Evolutionary conservation across 2,329 filamentous ascomycete species (phyloP).

Genomic region (Akanthomyces lecanii): DNA sequence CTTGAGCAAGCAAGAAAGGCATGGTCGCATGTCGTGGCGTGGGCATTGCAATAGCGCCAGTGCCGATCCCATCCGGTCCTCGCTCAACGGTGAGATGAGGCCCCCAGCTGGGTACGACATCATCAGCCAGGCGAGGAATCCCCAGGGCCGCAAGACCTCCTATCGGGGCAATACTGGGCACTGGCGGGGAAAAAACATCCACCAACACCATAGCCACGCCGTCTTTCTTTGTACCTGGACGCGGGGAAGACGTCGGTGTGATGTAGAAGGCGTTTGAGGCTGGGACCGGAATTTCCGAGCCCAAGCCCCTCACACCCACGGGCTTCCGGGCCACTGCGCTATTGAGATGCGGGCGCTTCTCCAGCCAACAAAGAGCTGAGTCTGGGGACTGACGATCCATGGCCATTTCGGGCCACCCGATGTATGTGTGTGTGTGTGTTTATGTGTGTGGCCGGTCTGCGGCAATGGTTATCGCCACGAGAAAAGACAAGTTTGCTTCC

Average conservation of each 20-base stretch:
- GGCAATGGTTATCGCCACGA: background rate
- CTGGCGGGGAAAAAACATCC: background rate
- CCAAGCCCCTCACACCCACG: background rate
- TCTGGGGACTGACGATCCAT: background rate
- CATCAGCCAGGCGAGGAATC: background rate
- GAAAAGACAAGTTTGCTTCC: background rate
- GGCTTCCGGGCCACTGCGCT: background rate
- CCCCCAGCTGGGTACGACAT: background rate
- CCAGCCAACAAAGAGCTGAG: background rate
- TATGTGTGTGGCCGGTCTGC: background rate
- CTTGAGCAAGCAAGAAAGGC: background rate
- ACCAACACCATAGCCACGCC: background rate
- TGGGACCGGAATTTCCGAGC: background rate
- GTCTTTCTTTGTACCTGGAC: background rate
- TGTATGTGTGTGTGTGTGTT: too few species aligned
- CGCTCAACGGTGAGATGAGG: background rate
- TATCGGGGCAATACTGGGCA: too few species aligned
- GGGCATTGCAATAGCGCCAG: background rate
- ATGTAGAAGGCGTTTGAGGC: background rate
- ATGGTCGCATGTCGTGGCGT: background rate
- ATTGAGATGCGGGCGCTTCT: background rate
- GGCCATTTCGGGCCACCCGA: constrained; percentile 1
- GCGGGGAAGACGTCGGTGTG: background rate
- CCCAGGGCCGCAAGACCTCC: background rate
- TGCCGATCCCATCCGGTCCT: background rate